Evolutionary conservation across 1,284 basidiomycete species (phyloP), one percentile per base, ranked within the genome.

Genomic region (Cryptococcus wingfieldii): DNA sequence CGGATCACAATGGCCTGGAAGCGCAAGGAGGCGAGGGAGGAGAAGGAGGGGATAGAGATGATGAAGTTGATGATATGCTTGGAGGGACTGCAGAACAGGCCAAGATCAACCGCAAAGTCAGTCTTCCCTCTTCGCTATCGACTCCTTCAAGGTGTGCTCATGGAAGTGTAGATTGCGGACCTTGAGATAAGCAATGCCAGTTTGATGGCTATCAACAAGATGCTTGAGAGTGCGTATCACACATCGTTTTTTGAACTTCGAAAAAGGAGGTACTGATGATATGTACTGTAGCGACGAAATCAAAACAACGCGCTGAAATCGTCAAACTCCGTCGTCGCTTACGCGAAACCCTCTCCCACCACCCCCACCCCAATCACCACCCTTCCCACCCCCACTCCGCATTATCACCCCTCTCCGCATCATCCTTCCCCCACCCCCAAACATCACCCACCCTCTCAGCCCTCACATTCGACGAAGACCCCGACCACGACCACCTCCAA

Each of bases 151-250:
- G 18, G 5, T 14, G 10, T 19, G 34, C 49, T 58, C 51, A 49
- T 16, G 16, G 28, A 13, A 23, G 28, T 41, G 6, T 58, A 75
- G 73, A 67, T 75, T 42, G 74, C 74, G 14, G 75, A 77, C 59
- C 55, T 77, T 1, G 74, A 75, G 39, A 77, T 77, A 47, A 72
- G 69, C 10, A 77, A 77, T 54, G 65, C 70, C 9, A 72, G 69
- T 44, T 56, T 77, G 25, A 54, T 77, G 51, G 69, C 71, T 14
- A 75, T 77, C 64, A 77, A 77, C 56, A 67, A 68, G 27, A 66
- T 63, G 10, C 60, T 77, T 3, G 75, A 77, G 55, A 67, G 71
- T 72, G 51, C 44, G 67, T 53, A 19, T 12, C 10, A 8, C n/a
- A 14, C 19, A 12, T 31, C 5, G 12, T 25, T 3, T 16, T 12